Percentiles rank a stretch among this genome's conserved stretches.
These are phyloP conservation scores for Rhododendron ovatum DNA, from an alignment of 148 eudicot species.

Conservation along the genomic window DNA sequence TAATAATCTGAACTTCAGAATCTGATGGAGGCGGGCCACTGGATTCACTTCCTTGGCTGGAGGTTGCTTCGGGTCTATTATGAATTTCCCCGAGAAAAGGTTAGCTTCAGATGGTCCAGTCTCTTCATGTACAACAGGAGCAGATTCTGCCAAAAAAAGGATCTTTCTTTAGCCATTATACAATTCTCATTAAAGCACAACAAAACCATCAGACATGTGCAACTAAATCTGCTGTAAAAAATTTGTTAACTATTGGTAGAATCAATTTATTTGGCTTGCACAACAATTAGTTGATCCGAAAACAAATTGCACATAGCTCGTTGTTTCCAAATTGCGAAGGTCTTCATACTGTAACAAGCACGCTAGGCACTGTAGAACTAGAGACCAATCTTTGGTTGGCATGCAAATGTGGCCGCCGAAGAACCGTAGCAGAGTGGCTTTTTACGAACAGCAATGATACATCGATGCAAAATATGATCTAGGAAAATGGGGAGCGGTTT, in stretches of 20 bases:
- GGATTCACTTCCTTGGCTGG: slow-evolving; percentile 51
- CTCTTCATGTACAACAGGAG: slow-evolving; percentile 45
- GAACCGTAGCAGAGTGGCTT: background rate
- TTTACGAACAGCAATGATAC: background rate
- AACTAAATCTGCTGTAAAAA: background rate
- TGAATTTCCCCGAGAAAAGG: slow-evolving; percentile 31
- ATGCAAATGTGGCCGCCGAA: background rate
- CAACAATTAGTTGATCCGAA: background rate
- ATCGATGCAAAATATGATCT: background rate
- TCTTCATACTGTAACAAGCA: background rate
- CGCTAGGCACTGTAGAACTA: background rate
- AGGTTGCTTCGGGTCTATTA: slow-evolving; percentile 37
- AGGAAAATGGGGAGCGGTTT: background rate
- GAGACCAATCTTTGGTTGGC: background rate
- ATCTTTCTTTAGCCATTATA: background rate
- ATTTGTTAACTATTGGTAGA: background rate
- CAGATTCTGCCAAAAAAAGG: slow-evolving; percentile 32
- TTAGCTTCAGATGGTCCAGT: slow-evolving; percentile 52
- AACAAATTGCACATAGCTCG: background rate
- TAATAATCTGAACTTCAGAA: slow-evolving; percentile 52
- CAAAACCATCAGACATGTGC: background rate
- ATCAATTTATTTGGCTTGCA: background rate
- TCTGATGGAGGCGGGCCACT: slow-evolving; percentile 49
- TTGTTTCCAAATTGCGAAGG: background rate
- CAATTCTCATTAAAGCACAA: background rate